phyloP scores from a whole-genome alignment of 305 asterid species.

The Fraxinus sp. region DNA sequence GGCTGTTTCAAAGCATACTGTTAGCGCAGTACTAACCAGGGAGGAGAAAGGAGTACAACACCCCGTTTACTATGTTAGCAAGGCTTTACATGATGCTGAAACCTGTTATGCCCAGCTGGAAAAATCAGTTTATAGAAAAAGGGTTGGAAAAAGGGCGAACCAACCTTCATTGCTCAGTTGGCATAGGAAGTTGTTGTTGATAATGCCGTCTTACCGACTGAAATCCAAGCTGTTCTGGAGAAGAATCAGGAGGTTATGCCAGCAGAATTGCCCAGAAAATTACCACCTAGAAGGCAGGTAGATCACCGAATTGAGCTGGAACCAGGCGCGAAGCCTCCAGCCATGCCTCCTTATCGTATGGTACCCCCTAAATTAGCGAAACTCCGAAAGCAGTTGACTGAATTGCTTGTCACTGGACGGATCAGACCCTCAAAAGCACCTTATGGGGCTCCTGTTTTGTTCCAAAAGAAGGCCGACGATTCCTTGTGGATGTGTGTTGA shows the following conservation, averaged over 20 bases:
- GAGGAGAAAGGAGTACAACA: no score
- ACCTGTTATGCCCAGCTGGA: no score
- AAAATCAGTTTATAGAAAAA: no score
- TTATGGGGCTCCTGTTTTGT: not conserved
- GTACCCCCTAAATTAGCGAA: not conserved
- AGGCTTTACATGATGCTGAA: no score
- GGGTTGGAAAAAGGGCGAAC: not conserved
- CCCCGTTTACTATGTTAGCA: no score
- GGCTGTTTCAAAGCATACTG: no score
- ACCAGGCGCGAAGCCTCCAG: not conserved
- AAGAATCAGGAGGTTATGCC: not conserved
- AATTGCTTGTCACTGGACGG: not conserved
- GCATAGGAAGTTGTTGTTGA: no score
- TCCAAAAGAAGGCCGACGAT: not conserved
- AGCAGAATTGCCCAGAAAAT: not conserved
- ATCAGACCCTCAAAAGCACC: not conserved
- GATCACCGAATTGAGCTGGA: not conserved
- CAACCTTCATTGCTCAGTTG: not conserved
- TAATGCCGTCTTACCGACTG: no score
- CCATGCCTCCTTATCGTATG: not conserved
- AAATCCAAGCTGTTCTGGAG: not conserved
- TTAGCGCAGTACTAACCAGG: no score
- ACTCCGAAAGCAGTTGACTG: not conserved
- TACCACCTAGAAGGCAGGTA: not conserved
- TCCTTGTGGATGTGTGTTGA: not conserved